These are phyloP conservation scores for Sonneratia alba DNA, from an alignment of 345 rosid genomes.

Conservation along the genomic window DNA sequence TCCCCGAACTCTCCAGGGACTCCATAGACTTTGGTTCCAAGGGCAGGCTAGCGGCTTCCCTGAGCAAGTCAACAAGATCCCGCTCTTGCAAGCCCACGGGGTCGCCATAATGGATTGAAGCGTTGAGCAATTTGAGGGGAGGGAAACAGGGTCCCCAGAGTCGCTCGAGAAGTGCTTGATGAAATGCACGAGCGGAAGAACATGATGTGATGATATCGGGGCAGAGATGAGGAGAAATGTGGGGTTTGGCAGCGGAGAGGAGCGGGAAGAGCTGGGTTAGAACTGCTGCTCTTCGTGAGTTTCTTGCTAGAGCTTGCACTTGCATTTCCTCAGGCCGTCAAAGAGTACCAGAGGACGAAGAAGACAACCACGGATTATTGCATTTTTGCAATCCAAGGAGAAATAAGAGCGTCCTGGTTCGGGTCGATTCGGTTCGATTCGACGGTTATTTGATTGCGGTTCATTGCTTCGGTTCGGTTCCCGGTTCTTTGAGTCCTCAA, in stretches of 20 bases:
- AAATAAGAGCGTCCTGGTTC: too few relatives aligned
- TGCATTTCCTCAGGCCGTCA: neutral
- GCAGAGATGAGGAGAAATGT: neutral
- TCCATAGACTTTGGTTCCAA: conserved; percentile 48
- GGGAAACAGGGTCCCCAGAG: conserved; percentile 12
- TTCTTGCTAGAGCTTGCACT: conserved; percentile 5
- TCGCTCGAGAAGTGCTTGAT: conserved; percentile 28
- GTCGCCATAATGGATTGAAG: conserved; percentile 13
- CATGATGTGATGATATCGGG: neutral
- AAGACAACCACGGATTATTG: neutral
- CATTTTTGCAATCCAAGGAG: neutral
- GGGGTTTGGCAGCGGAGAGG: neutral
- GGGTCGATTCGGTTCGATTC: neutral
- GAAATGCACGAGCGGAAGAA: conserved; percentile 37
- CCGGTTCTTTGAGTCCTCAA: neutral
- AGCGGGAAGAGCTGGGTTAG: neutral
- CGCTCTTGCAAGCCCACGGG: conserved; percentile 16
- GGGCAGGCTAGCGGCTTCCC: conserved; percentile 32
- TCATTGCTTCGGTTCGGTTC: neutral
- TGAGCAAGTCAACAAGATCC: conserved; percentile 24
- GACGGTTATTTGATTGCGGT: neutral
- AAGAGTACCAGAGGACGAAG: neutral
- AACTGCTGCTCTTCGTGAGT: neutral
- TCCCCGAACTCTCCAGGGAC: conserved; percentile 35
- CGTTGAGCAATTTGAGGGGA: conserved; percentile 24